Evolutionary conservation across 73 alveolate genomes (phyloP).

Genomic region (Paramecium caudatum): DNA sequence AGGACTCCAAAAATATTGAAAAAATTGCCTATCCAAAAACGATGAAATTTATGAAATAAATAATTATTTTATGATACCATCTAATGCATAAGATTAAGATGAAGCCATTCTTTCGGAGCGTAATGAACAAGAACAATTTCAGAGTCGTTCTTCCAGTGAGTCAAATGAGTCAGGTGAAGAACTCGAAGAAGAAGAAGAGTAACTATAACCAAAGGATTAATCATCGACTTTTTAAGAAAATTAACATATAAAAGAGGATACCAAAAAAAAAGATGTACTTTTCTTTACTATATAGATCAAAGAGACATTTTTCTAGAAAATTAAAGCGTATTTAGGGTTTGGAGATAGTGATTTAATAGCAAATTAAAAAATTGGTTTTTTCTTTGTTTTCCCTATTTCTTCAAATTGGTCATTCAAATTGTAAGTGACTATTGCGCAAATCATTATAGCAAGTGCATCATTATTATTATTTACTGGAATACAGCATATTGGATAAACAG

Average conservation of each 20-base stretch:
- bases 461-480: constrained; percentile 1
- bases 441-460: neutral
- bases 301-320: constrained; percentile 54
- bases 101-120: constrained; percentile 49
- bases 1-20: constrained; percentile 45
- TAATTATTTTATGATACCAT: too few relatives aligned
- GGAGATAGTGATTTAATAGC: neutral
- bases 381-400: constrained; percentile 36
- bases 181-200: neutral
- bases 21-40: constrained; percentile 46
- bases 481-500: neutral
- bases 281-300: neutral
- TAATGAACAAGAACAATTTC: constrained; percentile 29
- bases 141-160: constrained; percentile 1
- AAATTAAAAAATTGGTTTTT: constrained; percentile 1
- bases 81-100: constrained; percentile 21
- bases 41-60: constrained; percentile 19
- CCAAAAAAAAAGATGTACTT: neutral
- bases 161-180: neutral
- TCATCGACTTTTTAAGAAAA: neutral
- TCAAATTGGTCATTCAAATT: constrained; percentile 27
- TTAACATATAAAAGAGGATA: neutral
- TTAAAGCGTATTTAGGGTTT: constrained; percentile 57
- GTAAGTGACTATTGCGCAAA: neutral
- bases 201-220: neutral